These are phyloP conservation scores for Salix udensis DNA, from an alignment of 345 rosid genomes.

Conservation along the genomic window DNA sequence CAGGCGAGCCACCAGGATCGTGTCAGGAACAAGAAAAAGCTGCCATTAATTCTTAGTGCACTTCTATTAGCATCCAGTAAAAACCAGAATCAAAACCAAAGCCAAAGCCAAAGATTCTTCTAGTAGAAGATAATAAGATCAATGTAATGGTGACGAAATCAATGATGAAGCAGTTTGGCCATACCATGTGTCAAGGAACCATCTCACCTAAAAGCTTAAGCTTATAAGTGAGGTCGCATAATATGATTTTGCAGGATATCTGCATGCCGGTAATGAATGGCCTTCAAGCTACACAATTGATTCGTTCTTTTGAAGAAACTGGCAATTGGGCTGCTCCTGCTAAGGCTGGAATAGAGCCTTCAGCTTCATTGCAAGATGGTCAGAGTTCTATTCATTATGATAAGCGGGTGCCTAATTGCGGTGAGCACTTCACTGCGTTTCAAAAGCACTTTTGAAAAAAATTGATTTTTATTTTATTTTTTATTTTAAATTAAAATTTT, in stretches of 20 bases:
- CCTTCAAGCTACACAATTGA: constrained; percentile 81
- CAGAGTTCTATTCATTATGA: constrained; percentile 16
- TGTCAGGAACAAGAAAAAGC: constrained; percentile 38
- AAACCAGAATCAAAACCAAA: constrained; percentile 23
- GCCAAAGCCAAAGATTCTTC: constrained; percentile 65
- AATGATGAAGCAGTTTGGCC: constrained; percentile 88
- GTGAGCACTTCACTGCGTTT: constrained; percentile 35
- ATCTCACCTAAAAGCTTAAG: too few species aligned
- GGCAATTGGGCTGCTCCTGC: constrained; percentile 81
- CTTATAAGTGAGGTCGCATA: too few species aligned
- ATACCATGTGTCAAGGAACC: constrained; percentile 26
- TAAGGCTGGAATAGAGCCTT: constrained; percentile 60
- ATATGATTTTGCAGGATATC: constrained; percentile 55
- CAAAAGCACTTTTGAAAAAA: too few species aligned
- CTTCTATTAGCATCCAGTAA: constrained; percentile 23
- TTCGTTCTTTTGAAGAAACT: constrained; percentile 77
- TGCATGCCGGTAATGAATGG: constrained; percentile 96
- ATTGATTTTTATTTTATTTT: too few species aligned
- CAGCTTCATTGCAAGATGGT: constrained; percentile 15
- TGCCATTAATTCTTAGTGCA: constrained; percentile 19
- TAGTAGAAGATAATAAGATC: constrained; percentile 93
- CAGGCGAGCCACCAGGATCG: constrained; percentile 29
- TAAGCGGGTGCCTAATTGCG: constrained; percentile 67
- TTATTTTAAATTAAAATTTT: too few species aligned
- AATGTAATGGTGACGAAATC: constrained; percentile 76